These are phyloP conservation scores for Flaveria robusta DNA, from an alignment of 129 eudicot species.

Conservation along the genomic window DNA sequence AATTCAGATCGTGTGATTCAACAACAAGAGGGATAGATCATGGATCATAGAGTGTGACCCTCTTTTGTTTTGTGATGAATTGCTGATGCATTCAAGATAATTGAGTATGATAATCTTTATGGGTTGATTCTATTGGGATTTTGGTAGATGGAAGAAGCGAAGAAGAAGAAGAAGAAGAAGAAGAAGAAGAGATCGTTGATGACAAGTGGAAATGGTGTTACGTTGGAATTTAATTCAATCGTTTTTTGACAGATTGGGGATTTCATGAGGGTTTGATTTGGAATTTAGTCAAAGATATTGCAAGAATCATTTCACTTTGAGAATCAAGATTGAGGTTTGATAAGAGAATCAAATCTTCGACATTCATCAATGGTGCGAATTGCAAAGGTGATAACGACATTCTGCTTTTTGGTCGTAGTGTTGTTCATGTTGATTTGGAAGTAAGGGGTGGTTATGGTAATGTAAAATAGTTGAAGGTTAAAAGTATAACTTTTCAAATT, in stretches of 20 bases:
- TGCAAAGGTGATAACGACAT: too few species aligned
- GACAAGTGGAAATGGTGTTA: neutral
- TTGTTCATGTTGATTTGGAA: too few species aligned
- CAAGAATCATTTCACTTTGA: neutral
- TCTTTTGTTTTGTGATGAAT: too few species aligned
- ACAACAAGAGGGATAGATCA: too few species aligned
- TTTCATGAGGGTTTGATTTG: neutral
- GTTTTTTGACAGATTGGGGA: neutral
- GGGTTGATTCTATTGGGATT: conserved; percentile 3
- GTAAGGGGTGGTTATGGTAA: too few species aligned
- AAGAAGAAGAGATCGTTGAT: neutral
- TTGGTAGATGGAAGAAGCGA: neutral
- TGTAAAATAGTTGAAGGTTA: too few species aligned
- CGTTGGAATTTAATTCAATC: neutral
- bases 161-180: neutral
- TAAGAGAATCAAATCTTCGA: neutral
- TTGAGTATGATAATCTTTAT: too few species aligned
- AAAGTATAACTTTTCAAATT: too few species aligned
- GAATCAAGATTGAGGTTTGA: neutral
- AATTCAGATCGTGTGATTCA: neutral
- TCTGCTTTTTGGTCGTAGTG: too few species aligned
- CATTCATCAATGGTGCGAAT: too few species aligned
- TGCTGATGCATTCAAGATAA: too few species aligned
- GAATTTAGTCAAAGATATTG: neutral
- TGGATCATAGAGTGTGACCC: too few species aligned